Evolutionary conservation across 371 early-diverging fungal genomes (phyloP).

Genomic region (Mucor lusitanicus): DNA sequence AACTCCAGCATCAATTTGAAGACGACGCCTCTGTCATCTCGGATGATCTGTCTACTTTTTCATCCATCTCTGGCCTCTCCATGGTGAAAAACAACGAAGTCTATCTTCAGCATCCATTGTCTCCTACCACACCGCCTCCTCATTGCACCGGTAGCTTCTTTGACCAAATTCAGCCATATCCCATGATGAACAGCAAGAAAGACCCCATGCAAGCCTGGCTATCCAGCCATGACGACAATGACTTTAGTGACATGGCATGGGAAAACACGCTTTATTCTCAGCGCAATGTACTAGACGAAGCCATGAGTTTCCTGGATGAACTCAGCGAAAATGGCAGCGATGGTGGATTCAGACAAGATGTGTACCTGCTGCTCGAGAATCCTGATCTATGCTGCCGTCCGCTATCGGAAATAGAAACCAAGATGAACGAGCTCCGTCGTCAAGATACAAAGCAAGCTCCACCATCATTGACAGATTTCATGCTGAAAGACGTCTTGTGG

Average conservation of each 20-base stretch:
- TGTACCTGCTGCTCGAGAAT: slow-evolving; percentile 25
- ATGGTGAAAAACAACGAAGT: background rate
- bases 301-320: slow-evolving; percentile 31
- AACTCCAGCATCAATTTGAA: background rate
- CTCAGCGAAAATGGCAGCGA: slow-evolving; percentile 20
- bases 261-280: slow-evolving; percentile 6
- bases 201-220: slow-evolving; percentile 16
- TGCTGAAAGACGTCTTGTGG: background rate
- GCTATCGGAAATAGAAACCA: slow-evolving; percentile 25
- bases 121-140: slow-evolving; percentile 13
- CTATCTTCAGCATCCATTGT: slow-evolving; percentile 25
- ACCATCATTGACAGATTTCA: background rate
- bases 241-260: background rate
- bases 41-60: slow-evolving; percentile 8
- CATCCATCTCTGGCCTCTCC: slow-evolving; percentile 13
- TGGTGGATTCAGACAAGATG: slow-evolving; percentile 24
- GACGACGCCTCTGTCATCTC: slow-evolving; percentile 12
- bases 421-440: slow-evolving; percentile 29
- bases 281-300: slow-evolving; percentile 36
- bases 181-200: background rate
- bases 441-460: background rate
- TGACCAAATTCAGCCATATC: background rate
- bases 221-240: background rate
- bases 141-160: slow-evolving; percentile 2
- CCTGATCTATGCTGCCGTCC: slow-evolving; percentile 27